A percentile compares a stretch with the other conserved stretches of the same genome.
These are phyloP conservation scores for Saturnispora saitoi DNA, from an alignment of 805 yeast genomes.

Conservation along the genomic window DNA sequence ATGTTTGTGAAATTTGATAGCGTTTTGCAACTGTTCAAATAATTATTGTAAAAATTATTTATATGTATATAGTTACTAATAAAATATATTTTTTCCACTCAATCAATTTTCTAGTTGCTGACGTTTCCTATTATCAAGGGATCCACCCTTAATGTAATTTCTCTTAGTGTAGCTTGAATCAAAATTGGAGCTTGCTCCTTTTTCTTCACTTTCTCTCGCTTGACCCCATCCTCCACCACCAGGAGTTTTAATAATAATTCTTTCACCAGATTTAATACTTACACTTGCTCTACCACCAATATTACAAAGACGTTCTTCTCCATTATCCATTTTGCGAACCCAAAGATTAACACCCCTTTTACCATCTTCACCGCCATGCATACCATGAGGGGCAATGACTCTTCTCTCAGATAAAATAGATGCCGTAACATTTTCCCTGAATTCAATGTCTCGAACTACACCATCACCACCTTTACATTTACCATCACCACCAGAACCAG, in stretches of 20 bases:
- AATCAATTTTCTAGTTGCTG: conserved; percentile 25
- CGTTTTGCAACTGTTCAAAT: conserved; percentile 62
- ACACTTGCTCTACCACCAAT: conserved; percentile 71
- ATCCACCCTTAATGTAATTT: conserved; percentile 21
- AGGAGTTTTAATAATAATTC: conserved; percentile 62
- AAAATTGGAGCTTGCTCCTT: background rate
- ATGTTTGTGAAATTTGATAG: conserved; percentile 74
- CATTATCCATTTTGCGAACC: conserved; percentile 28
- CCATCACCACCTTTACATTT: conserved; percentile 75
- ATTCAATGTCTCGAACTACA: conserved; percentile 76
- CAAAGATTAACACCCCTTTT: conserved; percentile 58
- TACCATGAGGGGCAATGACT: conserved; percentile 76
- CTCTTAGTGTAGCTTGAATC: background rate
- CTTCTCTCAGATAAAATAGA: conserved; percentile 84
- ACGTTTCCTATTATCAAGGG: conserved; percentile 25
- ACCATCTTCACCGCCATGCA: conserved; percentile 76
- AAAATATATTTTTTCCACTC: background rate
- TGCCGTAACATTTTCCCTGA: conserved; percentile 59
- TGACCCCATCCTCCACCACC: conserved; percentile 82
- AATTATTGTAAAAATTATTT: too few relatives aligned
- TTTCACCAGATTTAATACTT: conserved; percentile 50
- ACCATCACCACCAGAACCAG: conserved; percentile 77
- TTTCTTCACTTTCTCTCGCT: conserved; percentile 6
- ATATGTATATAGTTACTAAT: background rate
- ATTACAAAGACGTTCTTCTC: conserved; percentile 33